Evolutionary conservation across 371 early-diverging fungal genomes (phyloP), one percentile per base, ranked within the genome.

Genomic region (Haplosporangium sp.): DNA sequence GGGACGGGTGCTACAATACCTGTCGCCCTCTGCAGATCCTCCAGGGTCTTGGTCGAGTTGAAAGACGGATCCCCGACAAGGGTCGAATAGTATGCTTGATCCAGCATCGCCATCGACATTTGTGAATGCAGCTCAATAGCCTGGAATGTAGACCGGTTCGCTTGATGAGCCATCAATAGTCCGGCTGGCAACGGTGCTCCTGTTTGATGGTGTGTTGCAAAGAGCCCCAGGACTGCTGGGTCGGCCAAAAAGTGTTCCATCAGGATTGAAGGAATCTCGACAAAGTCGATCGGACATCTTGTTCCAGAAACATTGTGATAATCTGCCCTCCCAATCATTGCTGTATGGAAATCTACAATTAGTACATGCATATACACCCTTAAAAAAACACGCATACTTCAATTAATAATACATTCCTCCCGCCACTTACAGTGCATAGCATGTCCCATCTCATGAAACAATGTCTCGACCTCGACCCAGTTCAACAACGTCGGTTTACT

Each of bases 381-480:
- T 21, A 38, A 40, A 23, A 47, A 42, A 0, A 43, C 7, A 37
- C 5, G 13, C n/a, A 45, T 13, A 12, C n/a, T n/a, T n/a, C n/a
- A n/a, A n/a, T n/a, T n/a, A n/a, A n/a, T n/a, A n/a, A n/a, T n/a
- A n/a, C n/a, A n/a, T n/a, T n/a, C n/a, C n/a, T n/a, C n/a, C n/a
- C n/a, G n/a, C n/a, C n/a, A 81, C 83, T 75, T 77, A 83, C 83
- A 96, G 80, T 98, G 98, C 92, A 98, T 94, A 3, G 98, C 99
- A 70, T 99, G 99, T 2, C 99, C 99, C 95, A 98, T 95, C 72
- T 99, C 99, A 83, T 99, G 99, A 83, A 97, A 97, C n/a, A 98
- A 75, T 0, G 98, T 98, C 71, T 96, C 96, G 36, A 97, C 91
- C 62, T 98, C 96, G 60, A 82, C 81, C 84, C 86, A 85, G 43